Conservation (phyloP, 768 basidiomycete genomes). For the Kwoniella mangroviensis region DNA sequence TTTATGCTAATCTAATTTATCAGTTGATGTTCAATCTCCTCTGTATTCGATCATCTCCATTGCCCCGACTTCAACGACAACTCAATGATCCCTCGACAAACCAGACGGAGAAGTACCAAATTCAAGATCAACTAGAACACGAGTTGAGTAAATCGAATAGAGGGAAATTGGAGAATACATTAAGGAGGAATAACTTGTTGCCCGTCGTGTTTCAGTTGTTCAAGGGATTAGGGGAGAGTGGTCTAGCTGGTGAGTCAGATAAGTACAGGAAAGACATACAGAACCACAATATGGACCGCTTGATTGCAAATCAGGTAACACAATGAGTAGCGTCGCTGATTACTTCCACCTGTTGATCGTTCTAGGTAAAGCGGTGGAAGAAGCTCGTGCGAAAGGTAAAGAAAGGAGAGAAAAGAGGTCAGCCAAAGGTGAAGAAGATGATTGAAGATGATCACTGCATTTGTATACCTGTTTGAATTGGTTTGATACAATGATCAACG, state of each 20-base stretch:
- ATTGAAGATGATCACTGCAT: not conserved
- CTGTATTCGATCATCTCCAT: slow-evolving; percentile 79
- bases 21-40: slow-evolving; percentile 92
- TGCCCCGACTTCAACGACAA: slow-evolving; percentile 70
- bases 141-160: slow-evolving; percentile 42
- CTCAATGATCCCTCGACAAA: slow-evolving; percentile 59
- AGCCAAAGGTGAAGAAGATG: slow-evolving; percentile 50
- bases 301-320: too few species aligned
- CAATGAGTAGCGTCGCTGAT: too few species aligned
- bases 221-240: slow-evolving; percentile 48
- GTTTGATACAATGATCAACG: too few species aligned
- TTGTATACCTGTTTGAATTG: too few species aligned
- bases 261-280: too few species aligned
- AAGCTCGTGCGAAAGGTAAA: slow-evolving; percentile 40
- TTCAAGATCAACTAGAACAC: slow-evolving; percentile 42
- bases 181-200: slow-evolving; percentile 52
- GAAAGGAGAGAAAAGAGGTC: slow-evolving; percentile 31
- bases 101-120: slow-evolving; percentile 19
- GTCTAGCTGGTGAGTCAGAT: slow-evolving; percentile 34
- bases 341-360: too few species aligned
- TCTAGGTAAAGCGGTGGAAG: slow-evolving; percentile 39
- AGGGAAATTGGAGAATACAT: slow-evolving; percentile 48
- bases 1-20: not conserved
- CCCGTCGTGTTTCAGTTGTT: slow-evolving; percentile 50
- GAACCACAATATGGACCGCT: too few species aligned